Conservation (phyloP, 2,329 filamentous ascomycete species). For the Pseudopyricularia cyperi region DNA sequence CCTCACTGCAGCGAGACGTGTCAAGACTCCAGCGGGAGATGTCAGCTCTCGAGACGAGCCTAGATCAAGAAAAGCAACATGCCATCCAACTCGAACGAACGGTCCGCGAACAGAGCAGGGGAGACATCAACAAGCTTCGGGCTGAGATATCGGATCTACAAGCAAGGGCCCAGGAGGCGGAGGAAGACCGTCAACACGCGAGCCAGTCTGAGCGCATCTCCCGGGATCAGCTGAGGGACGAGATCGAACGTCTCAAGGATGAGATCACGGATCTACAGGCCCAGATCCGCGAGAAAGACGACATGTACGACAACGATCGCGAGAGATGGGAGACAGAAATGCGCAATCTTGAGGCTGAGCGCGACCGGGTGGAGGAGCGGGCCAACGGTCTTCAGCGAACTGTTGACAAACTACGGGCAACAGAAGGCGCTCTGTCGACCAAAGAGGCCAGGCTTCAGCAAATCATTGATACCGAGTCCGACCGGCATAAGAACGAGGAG, state of each 20-base stretch:
- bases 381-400: constrained; percentile 55
- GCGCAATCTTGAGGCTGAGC: constrained; percentile 51
- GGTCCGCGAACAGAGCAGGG: constrained; percentile 38
- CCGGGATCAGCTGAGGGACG: constrained; percentile 26
- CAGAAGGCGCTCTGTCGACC: constrained; percentile 52
- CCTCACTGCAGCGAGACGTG: constrained; percentile 53
- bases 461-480: constrained; percentile 55
- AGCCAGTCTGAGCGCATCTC: constrained; percentile 13
- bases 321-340: constrained; percentile 61
- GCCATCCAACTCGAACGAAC: constrained; percentile 48
- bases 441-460: constrained; percentile 57
- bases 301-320: constrained; percentile 55
- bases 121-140: constrained; percentile 33
- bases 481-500: constrained; percentile 62
- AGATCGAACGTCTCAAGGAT: constrained; percentile 37
- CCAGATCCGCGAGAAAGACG: constrained; percentile 56
- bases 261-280: constrained; percentile 51
- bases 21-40: constrained; percentile 31
- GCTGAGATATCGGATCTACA: constrained; percentile 31
- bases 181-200: constrained; percentile 1
- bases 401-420: constrained; percentile 55
- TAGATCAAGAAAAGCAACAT: constrained; percentile 42
- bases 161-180: constrained; percentile 28
- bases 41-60: constrained; percentile 31
- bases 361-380: constrained; percentile 53